A percentile compares a stretch with the other conserved stretches of the same genome.
phyloP scores from a whole-genome alignment of 2,329 filamentous ascomycete species.

The Aspergillus glaucus region DNA sequence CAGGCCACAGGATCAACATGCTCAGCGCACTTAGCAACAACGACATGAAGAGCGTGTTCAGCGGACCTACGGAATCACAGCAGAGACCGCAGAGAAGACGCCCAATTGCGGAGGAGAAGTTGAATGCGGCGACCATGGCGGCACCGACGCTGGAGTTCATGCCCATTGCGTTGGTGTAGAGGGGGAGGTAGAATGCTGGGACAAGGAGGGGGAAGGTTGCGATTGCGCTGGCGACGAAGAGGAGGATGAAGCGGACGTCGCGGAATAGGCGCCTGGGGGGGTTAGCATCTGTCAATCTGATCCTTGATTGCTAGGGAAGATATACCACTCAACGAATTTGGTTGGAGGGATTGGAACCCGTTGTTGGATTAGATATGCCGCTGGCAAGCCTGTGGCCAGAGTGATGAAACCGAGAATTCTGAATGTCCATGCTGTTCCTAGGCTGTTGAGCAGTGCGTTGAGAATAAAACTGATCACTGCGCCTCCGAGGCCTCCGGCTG shows the following conservation, averaged over 20 bases:
- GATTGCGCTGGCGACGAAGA: slow-evolving; percentile 51
- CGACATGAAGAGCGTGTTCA: slow-evolving; percentile 51
- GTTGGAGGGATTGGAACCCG: slow-evolving; percentile 30
- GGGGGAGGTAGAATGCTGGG: slow-evolving; percentile 55
- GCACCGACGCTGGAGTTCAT: slow-evolving; percentile 50
- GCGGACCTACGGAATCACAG: slow-evolving; percentile 49
- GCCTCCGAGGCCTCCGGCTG: slow-evolving; percentile 49
- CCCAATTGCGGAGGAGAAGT: slow-evolving; percentile 54
- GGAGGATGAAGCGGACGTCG: slow-evolving; percentile 44
- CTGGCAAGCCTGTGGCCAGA: slow-evolving; percentile 50
- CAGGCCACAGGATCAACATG: slow-evolving; percentile 57
- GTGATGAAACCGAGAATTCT: slow-evolving; percentile 45
- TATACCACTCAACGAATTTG: slow-evolving; percentile 47
- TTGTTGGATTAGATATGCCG: slow-evolving; percentile 46
- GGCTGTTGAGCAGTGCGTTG: slow-evolving; percentile 34
- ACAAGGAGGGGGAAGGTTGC: slow-evolving; percentile 57
- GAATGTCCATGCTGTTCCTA: slow-evolving; percentile 39
- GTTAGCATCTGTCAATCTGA: too few relatives aligned
- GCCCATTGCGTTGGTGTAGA: slow-evolving; percentile 52
- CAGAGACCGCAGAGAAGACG: slow-evolving; percentile 50
- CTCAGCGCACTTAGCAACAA: slow-evolving; percentile 50
- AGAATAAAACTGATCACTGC: slow-evolving; percentile 47
- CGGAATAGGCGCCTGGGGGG: slow-evolving; percentile 32
- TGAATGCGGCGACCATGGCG: slow-evolving; percentile 56
- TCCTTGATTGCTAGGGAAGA: neutral